These are phyloP conservation scores for Neofusicoccum umdonicola DNA, from an alignment of 2,329 filamentous ascomycete genomes.

Conservation along the genomic window DNA sequence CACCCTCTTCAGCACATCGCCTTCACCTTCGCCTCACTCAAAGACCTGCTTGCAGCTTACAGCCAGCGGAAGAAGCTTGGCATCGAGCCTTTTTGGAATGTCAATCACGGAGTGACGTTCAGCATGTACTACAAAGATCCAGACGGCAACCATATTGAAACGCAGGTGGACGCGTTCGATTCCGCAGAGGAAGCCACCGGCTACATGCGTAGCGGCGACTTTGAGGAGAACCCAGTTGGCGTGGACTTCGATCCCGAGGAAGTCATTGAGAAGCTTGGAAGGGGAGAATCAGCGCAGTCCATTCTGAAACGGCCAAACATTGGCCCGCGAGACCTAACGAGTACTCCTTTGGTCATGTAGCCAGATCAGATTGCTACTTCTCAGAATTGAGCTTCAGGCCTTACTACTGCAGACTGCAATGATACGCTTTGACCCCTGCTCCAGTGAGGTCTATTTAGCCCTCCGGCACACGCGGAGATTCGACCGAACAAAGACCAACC, in stretches of 20 bases:
- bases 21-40: conserved; percentile 40
- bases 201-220: conserved; percentile 41
- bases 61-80: conserved; percentile 34
- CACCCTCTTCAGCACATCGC: conserved; percentile 35
- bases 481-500: too few species aligned
- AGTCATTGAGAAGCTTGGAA: conserved; percentile 28
- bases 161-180: conserved; percentile 42
- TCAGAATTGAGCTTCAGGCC: too few species aligned
- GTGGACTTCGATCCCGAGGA: conserved; percentile 41
- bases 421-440: too few species aligned
- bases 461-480: too few species aligned
- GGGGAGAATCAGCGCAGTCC: conserved; percentile 21
- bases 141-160: conserved; percentile 50
- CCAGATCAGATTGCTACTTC: too few species aligned
- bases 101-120: conserved; percentile 50
- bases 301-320: neutral
- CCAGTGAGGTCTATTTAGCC: too few species aligned
- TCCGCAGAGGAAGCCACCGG: conserved; percentile 35
- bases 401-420: too few species aligned
- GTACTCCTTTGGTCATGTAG: neutral
- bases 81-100: conserved; percentile 43
- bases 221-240: conserved; percentile 42
- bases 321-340: neutral
- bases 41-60: conserved; percentile 39
- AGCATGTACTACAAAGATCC: conserved; percentile 52